Evolutionary conservation across 257 asterid species (phyloP), one percentile per base, ranked within the genome.

Genomic region (Scutellaria galericulata): DNA sequence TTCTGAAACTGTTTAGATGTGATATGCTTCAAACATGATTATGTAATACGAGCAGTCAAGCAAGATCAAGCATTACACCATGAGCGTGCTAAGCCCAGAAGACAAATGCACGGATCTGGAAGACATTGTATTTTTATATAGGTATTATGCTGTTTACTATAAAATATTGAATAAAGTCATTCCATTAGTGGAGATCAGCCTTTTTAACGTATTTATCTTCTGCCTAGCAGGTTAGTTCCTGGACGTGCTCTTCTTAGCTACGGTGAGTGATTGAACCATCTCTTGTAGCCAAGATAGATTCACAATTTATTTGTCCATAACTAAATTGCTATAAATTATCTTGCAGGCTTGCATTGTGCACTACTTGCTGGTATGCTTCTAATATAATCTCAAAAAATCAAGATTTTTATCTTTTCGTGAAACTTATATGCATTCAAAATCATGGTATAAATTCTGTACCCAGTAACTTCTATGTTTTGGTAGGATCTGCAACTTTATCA

Each of bases 271-370:
- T 41, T 51, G 44, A 60, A 60, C 75, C 52, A 45, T 71, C 73
- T 63, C 40, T 53, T 24, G 64, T 50, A 69, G 78, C 48, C 44
- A 56, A 35, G 61, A 58, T 22, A 35, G 47, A 60, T 53, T 31
- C 63, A 66, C 53, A 57, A 48, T 62, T 45, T 54, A 10, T 48
- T 54, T 15, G 41, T 63, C 73, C 59, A 37, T 64, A 54, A 63
- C 35, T 77, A 40, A 78, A 71, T 54, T 51, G 78, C 50, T 67
- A 64, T 41, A 15, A 37, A 78, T 74, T 76, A 42, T 75, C 77
- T 82, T 85, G 87, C 91, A 91, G 98, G 99, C 58, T 82, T 95
- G 62, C 98, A 95, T 78, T 95, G 98, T 81, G 99, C 97, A 31
- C 85, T 81, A 76, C 96, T 95, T 50, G 98, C 99, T 20, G 98